These are phyloP conservation scores for Pharnaceum exiguum DNA, from an alignment of 148 eudicot species.

Conservation along the genomic window DNA sequence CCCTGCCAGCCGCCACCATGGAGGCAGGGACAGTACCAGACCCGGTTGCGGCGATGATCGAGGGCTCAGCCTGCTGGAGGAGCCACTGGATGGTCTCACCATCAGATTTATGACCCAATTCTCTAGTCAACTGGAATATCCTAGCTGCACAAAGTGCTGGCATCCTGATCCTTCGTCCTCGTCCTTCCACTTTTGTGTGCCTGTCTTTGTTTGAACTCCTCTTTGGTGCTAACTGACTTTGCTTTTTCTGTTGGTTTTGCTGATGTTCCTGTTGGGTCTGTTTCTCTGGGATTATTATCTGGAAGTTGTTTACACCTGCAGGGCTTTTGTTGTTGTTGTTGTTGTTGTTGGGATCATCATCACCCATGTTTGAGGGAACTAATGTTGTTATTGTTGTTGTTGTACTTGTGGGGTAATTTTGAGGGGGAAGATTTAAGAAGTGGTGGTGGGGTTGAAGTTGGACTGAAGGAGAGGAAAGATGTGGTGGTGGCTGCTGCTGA, in stretches of 20 bases:
- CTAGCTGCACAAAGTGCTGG: slow-evolving; percentile 77
- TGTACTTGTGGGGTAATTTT: slow-evolving; percentile 3
- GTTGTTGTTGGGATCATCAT: slow-evolving; percentile 17
- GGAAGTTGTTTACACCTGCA: slow-evolving; percentile 39
- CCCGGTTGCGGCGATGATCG: slow-evolving; percentile 75
- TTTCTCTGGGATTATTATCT: slow-evolving; percentile 39
- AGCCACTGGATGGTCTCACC: slow-evolving; percentile 87
- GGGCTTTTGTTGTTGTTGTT: slow-evolving; percentile 10
- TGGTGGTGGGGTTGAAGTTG: slow-evolving; percentile 24
- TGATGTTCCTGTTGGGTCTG: slow-evolving; percentile 19
- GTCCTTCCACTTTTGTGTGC: slow-evolving; percentile 80
- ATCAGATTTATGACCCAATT: slow-evolving; percentile 74
- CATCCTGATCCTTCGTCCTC: slow-evolving; percentile 74
- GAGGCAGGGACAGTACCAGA: slow-evolving; percentile 67
- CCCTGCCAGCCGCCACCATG: slow-evolving; percentile 25
- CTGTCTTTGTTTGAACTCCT: slow-evolving; percentile 65
- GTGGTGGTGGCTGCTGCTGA: slow-evolving; percentile 16
- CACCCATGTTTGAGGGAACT: slow-evolving; percentile 28
- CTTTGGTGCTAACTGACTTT: slow-evolving; percentile 49
- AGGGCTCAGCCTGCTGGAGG: slow-evolving; percentile 61
- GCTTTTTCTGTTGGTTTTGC: slow-evolving; percentile 6
- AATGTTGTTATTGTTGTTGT: slow-evolving; percentile 20
- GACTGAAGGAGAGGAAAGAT: too few relatives aligned
- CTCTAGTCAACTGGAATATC: slow-evolving; percentile 70
- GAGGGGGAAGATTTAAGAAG: slow-evolving; percentile 31